Conservation (phyloP, 2,329 filamentous ascomycete species). For the Ophiostoma novo-ulmi region DNA sequence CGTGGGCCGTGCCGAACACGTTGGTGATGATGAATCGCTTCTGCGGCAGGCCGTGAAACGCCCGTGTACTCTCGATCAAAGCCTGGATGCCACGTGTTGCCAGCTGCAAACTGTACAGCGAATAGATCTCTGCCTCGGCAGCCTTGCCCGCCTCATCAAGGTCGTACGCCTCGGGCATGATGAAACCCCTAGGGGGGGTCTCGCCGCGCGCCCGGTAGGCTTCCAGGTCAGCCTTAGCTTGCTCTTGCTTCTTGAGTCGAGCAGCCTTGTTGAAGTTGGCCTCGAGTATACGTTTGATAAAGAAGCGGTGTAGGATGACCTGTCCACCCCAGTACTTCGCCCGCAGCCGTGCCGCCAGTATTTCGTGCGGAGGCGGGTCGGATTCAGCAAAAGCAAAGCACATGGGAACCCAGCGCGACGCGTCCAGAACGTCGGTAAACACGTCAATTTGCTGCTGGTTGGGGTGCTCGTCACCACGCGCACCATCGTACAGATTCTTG, state of each 20-base stretch:
- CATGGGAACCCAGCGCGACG: conserved; percentile 43
- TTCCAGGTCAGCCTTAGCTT: background rate
- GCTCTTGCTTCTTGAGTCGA: conserved; percentile 23
- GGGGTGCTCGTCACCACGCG: background rate
- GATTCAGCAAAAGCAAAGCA: conserved; percentile 50
- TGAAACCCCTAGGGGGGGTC: background rate
- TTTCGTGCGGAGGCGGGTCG: conserved; percentile 67
- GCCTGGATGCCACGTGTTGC: conserved; percentile 63
- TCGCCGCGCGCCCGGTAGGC: conserved; percentile 14
- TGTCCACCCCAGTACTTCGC: conserved; percentile 93
- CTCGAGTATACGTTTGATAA: conserved; percentile 55
- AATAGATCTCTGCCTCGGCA: conserved; percentile 30
- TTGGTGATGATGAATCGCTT: conserved; percentile 83
- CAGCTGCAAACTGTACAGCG: conserved; percentile 46
- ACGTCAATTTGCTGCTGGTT: conserved; percentile 45
- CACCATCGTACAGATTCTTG: conserved; percentile 46
- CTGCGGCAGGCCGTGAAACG: conserved; percentile 63
- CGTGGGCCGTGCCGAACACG: conserved; percentile 89
- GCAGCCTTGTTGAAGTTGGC: conserved; percentile 33
- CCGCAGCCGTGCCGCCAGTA: conserved; percentile 75
- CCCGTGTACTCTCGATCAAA: conserved; percentile 76
- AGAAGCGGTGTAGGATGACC: conserved; percentile 83
- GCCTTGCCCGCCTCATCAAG: background rate
- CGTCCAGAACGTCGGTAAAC: conserved; percentile 33
- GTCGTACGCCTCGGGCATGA: background rate